Conservation (phyloP, 192 early-diverging fungal species). For the Podila epigama region DNA sequence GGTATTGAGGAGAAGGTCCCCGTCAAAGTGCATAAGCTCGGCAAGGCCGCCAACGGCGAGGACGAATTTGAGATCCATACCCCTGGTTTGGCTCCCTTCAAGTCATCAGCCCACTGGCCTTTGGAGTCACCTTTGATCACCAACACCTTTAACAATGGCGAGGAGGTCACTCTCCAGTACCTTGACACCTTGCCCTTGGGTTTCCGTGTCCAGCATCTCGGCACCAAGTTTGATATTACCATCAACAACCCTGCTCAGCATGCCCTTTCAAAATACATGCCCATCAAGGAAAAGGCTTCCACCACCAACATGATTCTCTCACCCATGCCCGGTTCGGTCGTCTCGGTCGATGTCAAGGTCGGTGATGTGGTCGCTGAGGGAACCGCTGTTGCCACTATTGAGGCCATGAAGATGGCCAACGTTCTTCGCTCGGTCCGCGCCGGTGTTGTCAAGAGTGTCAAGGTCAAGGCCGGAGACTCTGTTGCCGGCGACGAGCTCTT, state of each 20-base stretch:
- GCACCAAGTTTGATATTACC: conserved; percentile 83
- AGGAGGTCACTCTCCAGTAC: conserved; percentile 72
- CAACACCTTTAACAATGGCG: conserved; percentile 50
- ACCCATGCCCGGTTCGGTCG: conserved; percentile 93
- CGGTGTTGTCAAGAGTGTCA: conserved; percentile 81
- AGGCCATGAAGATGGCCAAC: conserved; percentile 99
- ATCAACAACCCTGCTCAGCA: conserved; percentile 69
- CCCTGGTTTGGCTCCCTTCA: conserved; percentile 30
- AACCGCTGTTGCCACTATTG: conserved; percentile 83
- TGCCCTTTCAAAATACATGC: conserved; percentile 74
- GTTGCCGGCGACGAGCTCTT: conserved; percentile 83
- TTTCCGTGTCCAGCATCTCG: conserved; percentile 81
- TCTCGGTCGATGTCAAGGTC: conserved; percentile 79
- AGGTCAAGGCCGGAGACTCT: conserved; percentile 72
- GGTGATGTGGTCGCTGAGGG: conserved; percentile 86
- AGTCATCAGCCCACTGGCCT: conserved; percentile 69
- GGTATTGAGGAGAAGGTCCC: conserved; percentile 53
- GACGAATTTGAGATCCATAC: conserved; percentile 54
- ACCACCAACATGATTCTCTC: conserved; percentile 75
- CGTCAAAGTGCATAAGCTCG: conserved; percentile 52
- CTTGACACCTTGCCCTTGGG: conserved; percentile 77
- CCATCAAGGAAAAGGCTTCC: conserved; percentile 77
- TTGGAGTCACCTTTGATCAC: conserved; percentile 78
- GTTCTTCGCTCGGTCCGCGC: conserved; percentile 79
- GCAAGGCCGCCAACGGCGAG: conserved; percentile 43